A percentile compares a stretch with the other conserved stretches of the same genome.
Conservation (phyloP, 768 basidiomycete genomes). For the Amanita brunnescens region DNA sequence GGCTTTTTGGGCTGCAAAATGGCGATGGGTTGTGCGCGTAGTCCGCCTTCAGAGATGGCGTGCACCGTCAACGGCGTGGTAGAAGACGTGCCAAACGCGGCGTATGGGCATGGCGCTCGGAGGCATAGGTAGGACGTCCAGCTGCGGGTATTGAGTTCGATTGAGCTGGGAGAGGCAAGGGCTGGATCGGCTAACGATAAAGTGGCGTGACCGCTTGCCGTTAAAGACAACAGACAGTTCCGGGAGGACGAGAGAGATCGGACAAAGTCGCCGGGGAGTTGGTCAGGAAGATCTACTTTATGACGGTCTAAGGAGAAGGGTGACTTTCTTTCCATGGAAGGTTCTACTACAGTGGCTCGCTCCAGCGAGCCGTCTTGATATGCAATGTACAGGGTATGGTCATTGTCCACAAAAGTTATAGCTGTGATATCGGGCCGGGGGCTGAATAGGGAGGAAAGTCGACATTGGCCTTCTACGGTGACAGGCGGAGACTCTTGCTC, state of each 20-base stretch:
- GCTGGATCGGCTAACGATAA: slow-evolving; percentile 22
- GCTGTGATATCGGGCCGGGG: slow-evolving; percentile 44
- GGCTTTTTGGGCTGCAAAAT: slow-evolving; percentile 32
- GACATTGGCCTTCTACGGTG: not conserved
- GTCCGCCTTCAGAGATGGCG: slow-evolving; percentile 34
- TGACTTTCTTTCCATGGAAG: slow-evolving; percentile 8
- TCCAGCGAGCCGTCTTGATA: slow-evolving; percentile 55
- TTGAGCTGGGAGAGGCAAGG: slow-evolving; percentile 18
- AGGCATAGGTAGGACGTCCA: slow-evolving; percentile 58
- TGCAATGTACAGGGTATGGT: slow-evolving; percentile 42
- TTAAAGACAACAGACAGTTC: slow-evolving; percentile 43
- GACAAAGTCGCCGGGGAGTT: slow-evolving; percentile 35
- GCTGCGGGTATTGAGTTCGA: slow-evolving; percentile 43
- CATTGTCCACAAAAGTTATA: slow-evolving; percentile 40
- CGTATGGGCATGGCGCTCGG: slow-evolving; percentile 45
- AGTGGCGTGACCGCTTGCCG: slow-evolving; percentile 42
- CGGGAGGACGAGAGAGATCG: slow-evolving; percentile 46
- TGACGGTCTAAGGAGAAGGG: slow-evolving; percentile 7
- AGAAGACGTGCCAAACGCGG: slow-evolving; percentile 61
- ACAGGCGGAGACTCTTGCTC: slow-evolving; percentile 25
- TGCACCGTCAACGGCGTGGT: slow-evolving; percentile 51
- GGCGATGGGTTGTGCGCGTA: slow-evolving; percentile 41
- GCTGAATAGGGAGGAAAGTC: not conserved
- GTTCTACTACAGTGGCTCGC: slow-evolving; percentile 24
- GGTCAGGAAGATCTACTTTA: slow-evolving; percentile 23